A percentile compares a stretch with the other conserved stretches of the same genome.
Evolutionary conservation across 2,329 filamentous ascomycete genomes (phyloP).

Genomic region (Moelleriella libera): DNA sequence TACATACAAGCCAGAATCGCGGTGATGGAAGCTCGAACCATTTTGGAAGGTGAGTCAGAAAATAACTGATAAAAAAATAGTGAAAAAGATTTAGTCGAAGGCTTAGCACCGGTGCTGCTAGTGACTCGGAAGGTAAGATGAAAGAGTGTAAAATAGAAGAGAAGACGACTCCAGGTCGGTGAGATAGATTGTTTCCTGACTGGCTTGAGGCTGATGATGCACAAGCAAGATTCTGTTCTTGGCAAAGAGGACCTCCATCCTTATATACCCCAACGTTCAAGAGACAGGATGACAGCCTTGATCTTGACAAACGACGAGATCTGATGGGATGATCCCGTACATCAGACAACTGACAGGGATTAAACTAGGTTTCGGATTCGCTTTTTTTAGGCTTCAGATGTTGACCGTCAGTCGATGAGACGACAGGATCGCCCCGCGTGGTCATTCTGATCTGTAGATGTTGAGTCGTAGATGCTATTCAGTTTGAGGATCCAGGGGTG

Average conservation of each 20-base stretch:
- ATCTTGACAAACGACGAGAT: neutral
- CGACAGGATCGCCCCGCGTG: neutral
- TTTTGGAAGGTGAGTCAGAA: neutral
- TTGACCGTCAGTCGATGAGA: neutral
- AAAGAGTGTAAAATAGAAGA: neutral
- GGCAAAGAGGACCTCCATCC: neutral
- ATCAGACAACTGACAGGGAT: neutral
- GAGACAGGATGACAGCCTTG: too few species aligned
- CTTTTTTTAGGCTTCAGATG: too few species aligned
- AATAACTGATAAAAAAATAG: too few species aligned
- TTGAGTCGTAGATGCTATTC: neutral
- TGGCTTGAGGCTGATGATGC: neutral
- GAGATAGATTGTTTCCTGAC: neutral
- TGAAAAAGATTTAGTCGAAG: too few species aligned
- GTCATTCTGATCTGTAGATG: neutral
- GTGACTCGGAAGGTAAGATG: neutral
- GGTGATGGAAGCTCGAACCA: neutral
- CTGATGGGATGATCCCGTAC: neutral
- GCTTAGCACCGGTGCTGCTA: too few species aligned
- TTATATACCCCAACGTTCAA: neutral
- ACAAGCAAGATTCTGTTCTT: neutral
- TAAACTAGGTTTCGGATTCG: neutral
- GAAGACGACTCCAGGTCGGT: neutral
- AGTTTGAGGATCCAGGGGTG: neutral
- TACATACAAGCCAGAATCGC: neutral